Conservation (phyloP, 2,329 filamentous ascomycete genomes). For the Phyllachora maydis region DNA sequence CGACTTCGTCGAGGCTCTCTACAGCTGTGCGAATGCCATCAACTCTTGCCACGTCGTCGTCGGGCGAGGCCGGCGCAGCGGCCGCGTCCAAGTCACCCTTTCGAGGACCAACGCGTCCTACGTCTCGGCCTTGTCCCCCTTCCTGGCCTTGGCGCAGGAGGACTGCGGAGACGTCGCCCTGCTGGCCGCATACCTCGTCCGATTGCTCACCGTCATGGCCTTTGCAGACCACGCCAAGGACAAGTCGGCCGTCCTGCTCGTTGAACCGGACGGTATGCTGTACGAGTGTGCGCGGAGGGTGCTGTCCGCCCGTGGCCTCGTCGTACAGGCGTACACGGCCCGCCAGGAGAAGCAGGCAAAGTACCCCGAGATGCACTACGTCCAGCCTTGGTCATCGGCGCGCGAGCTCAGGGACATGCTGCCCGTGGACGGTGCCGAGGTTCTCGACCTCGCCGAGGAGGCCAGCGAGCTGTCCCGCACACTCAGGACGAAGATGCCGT, state of each 20-base stretch:
- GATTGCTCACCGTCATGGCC: slow-evolving; percentile 7
- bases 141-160: too few relatives aligned
- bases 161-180: too few relatives aligned
- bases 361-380: slow-evolving; percentile 2
- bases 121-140: slow-evolving; percentile 6
- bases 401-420: slow-evolving; percentile 11
- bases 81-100: slow-evolving; percentile 9
- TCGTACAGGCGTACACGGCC: too few relatives aligned
- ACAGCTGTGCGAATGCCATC: slow-evolving; percentile 14
- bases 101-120: slow-evolving; percentile 14
- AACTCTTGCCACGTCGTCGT: slow-evolving; percentile 12
- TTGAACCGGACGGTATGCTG: slow-evolving; percentile 13
- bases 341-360: too few relatives aligned
- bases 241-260: slow-evolving; percentile 8
- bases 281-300: too few relatives aligned
- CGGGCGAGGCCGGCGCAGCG: slow-evolving; percentile 10
- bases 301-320: too few relatives aligned
- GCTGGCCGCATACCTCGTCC: too few relatives aligned
- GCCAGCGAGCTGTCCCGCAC: slow-evolving; percentile 8
- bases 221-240: slow-evolving; percentile 3
- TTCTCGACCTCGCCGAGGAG: slow-evolving; percentile 14
- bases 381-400: slow-evolving; percentile 10
- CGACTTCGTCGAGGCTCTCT: slow-evolving; percentile 12
- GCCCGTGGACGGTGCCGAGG: slow-evolving; percentile 4
- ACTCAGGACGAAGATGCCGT: slow-evolving; percentile 8